These are phyloP conservation scores for Spathaspora boniae DNA, from an alignment of 805 yeast genomes.

Conservation along the genomic window DNA sequence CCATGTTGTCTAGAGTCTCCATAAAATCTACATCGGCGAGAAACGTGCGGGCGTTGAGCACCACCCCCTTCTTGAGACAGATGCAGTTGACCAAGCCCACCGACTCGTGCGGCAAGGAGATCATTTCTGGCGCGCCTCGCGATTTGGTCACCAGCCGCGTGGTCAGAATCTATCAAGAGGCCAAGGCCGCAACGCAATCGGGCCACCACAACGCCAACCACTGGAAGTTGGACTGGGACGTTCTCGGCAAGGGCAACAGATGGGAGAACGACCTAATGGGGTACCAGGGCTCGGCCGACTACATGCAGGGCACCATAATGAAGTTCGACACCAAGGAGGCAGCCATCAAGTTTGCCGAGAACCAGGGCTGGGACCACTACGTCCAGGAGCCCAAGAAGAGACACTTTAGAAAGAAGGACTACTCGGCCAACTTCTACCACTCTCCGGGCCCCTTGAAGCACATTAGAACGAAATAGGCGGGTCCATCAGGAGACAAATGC, in stretches of 20 bases:
- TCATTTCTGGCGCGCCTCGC: slow-evolving; percentile 73
- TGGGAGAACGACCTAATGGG: slow-evolving; percentile 92
- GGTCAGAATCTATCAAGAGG: slow-evolving; percentile 72
- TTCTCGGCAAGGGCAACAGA: slow-evolving; percentile 68
- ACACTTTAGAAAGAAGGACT: slow-evolving; percentile 70
- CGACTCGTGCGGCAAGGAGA: slow-evolving; percentile 44
- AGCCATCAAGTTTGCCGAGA: slow-evolving; percentile 74
- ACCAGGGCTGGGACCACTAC: slow-evolving; percentile 83
- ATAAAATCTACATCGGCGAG: slow-evolving; percentile 1
- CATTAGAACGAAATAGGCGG: slow-evolving; percentile 71
- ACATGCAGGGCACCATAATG: slow-evolving; percentile 75
- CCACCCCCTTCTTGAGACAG: slow-evolving; percentile 16
- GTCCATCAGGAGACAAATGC: too few species aligned
- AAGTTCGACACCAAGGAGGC: slow-evolving; percentile 72
- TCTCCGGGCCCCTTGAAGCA: slow-evolving; percentile 69
- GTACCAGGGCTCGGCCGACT: slow-evolving; percentile 74
- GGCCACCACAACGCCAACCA: slow-evolving; percentile 50
- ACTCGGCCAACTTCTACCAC: slow-evolving; percentile 69
- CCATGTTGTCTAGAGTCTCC: slow-evolving; percentile 10
- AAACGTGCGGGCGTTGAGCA: slow-evolving; percentile 23
- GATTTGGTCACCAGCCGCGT: slow-evolving; percentile 60
- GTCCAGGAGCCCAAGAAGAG: slow-evolving; percentile 79
- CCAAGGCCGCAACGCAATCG: slow-evolving; percentile 80
- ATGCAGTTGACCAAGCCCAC: slow-evolving; percentile 10
- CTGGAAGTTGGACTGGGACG: slow-evolving; percentile 87